Evolutionary conservation across 1,139 yeast genomes (phyloP).

Genomic region (Scheffersomyces insectosa): DNA sequence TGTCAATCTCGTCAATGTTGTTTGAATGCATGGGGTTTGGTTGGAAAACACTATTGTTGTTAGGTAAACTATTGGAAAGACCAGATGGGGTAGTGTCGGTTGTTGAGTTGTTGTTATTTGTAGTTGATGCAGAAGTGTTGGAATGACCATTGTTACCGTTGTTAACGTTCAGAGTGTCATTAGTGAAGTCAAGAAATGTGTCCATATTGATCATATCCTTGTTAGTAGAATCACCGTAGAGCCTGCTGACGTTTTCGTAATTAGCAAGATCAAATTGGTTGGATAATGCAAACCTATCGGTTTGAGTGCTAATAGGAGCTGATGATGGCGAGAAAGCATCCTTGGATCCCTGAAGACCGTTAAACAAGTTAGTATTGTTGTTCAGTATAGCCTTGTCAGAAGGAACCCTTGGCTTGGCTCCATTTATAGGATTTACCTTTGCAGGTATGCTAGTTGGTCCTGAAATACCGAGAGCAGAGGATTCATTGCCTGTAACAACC

Average conservation of each 20-base stretch:
- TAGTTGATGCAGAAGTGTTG: slow-evolving; percentile 3
- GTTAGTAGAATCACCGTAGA: not conserved
- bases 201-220: slow-evolving; percentile 9
- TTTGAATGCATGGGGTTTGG: slow-evolving; percentile 3
- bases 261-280: not conserved
- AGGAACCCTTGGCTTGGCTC: slow-evolving; percentile 2
- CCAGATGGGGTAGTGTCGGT: slow-evolving; percentile 7
- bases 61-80: slow-evolving; percentile 2
- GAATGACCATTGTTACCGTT: not conserved
- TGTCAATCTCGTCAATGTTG: slow-evolving; percentile 42
- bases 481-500: slow-evolving; percentile 9
- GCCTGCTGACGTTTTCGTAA: not conserved
- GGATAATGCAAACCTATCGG: not conserved
- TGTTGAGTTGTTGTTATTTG: slow-evolving; percentile 2
- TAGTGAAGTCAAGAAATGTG: slow-evolving; percentile 8
- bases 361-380: slow-evolving; percentile 25
- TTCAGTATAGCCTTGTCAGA: slow-evolving; percentile 25
- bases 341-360: slow-evolving; percentile 13
- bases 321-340: not conserved
- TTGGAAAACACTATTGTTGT: not conserved
- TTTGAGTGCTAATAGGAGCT: not conserved
- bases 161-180: slow-evolving; percentile 1
- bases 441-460: not conserved
- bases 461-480: slow-evolving; percentile 3
- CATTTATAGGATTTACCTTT: not conserved